phyloP scores from a whole-genome alignment of 306 rosid species.

The Ceratonia siliqua region DNA sequence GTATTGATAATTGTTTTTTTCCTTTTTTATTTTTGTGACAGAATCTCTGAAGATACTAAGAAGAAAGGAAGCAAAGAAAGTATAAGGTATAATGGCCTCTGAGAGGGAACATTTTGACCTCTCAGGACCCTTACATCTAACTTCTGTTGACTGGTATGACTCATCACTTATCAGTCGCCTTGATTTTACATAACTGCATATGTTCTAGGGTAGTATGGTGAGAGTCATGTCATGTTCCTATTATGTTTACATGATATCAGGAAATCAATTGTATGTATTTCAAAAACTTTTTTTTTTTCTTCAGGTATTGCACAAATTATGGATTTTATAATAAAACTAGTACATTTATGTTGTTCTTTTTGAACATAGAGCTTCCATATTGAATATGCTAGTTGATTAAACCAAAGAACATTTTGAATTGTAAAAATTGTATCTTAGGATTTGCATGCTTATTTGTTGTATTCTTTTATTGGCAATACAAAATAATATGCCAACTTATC shows the following conservation, averaged over 20 bases:
- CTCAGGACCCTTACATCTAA: slow-evolving; percentile 81
- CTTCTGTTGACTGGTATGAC: slow-evolving; percentile 73
- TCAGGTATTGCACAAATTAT: not conserved
- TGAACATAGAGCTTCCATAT: not conserved
- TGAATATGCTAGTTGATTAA: not conserved
- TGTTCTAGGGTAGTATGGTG: not conserved
- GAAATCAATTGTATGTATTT: not conserved
- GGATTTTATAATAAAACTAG: not conserved
- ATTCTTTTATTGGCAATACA: slow-evolving; percentile 7
- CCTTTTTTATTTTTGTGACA: slow-evolving; percentile 13
- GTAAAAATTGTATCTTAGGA: not conserved
- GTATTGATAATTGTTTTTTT: slow-evolving; percentile 13
- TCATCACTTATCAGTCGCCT: not conserved
- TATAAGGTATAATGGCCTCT: slow-evolving; percentile 51
- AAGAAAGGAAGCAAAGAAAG: slow-evolving; percentile 18
- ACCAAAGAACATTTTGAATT: slow-evolving; percentile 11
- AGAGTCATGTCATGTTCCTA: slow-evolving; percentile 1
- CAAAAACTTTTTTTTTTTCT: not conserved
- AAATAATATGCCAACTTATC: slow-evolving; percentile 8
- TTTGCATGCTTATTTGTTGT: not conserved
- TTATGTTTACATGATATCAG: not conserved
- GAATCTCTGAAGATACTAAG: slow-evolving; percentile 36
- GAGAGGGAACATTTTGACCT: slow-evolving; percentile 77
- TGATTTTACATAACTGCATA: not conserved
- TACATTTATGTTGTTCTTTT: not conserved